A percentile compares a stretch with the other conserved stretches of the same genome.
Conservation (phyloP, 345 rosid species). For the Brassica juncea region DNA sequence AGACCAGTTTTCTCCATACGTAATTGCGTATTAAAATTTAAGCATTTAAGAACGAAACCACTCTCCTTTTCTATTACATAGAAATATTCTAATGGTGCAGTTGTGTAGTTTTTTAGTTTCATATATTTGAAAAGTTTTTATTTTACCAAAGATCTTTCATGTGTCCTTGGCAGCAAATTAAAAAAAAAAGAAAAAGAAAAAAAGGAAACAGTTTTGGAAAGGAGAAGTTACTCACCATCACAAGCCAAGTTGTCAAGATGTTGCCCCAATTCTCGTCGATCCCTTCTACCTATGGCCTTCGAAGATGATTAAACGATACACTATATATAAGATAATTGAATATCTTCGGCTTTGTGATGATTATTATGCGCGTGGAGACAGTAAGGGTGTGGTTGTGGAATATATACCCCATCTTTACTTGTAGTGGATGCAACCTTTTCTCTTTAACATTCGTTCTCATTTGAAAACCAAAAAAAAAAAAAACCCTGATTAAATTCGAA, state of each 20-base stretch:
- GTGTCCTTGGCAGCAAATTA: background rate
- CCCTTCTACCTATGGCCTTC: background rate
- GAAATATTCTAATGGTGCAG: background rate
- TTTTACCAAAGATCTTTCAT: background rate
- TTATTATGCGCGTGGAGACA: background rate
- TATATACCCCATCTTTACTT: background rate
- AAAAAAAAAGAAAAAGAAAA: background rate
- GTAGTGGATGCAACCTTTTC: constrained; percentile 2
- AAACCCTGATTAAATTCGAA: background rate
- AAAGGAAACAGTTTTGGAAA: background rate
- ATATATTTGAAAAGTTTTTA: background rate
- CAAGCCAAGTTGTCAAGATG: background rate
- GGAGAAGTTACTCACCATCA: background rate
- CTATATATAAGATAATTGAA: background rate
- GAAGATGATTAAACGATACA: background rate
- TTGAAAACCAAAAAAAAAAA: background rate
- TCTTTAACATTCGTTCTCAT: background rate
- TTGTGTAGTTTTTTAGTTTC: background rate
- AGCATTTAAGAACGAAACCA: background rate
- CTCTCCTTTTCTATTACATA: background rate
- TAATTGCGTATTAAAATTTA: background rate
- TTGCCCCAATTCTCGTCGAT: background rate
- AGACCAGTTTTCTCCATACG: background rate
- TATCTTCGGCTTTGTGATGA: background rate
- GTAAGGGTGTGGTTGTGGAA: background rate